Base-by-base conservation (phyloP, 1,284 basidiomycete species). In the Pseudozyma sp. region DNA sequence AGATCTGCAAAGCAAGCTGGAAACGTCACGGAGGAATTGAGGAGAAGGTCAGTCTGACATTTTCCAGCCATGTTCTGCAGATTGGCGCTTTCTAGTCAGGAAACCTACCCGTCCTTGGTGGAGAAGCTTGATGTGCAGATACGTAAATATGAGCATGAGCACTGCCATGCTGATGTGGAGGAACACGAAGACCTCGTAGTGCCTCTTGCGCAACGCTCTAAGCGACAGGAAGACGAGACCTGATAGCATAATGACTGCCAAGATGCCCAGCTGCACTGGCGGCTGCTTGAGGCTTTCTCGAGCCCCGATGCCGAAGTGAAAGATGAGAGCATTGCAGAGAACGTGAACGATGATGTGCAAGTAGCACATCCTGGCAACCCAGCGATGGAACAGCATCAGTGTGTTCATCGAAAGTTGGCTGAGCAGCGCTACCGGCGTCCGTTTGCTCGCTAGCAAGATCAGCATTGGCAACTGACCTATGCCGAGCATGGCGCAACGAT, bases 161-260 rank as follows among this genome's bases (percentile, higher is more conserved):
- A 84, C 35, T 5, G 78, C 81, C 19, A 80, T 72, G 55, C 75
- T 44, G 73, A 85, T 81, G 43, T 85, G 82, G 14, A 69, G 53
- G 33, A 77, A 54, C 19, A 72, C 72, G 72, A 84, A 59, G 16
- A 73, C 55, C 43, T 69, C 67, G 61, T 74, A 74, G 34, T 58
- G 52, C 49, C 40, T 62, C 24, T 68, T 46, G 16, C 71, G 51
- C 3, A 75, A 37, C n/a, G 53, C 40, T 16, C 71, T 39, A 19
- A 70, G 55, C 4, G 71, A 67, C 16, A 63, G 51, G 37, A 70
- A 62, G 7, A 61, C 24, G 24, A 24, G 24, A 24, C 24, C 24
- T 24, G 24, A 24, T 4, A 24, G 24, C 24, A 24, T 24, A 24
- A 4, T 24, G 24, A 24, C 24, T 24, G 24, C 24, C 24, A 24